Evolutionary conservation across 2,329 filamentous ascomycete species (phyloP).

Genomic region (Venturia nashicola): DNA sequence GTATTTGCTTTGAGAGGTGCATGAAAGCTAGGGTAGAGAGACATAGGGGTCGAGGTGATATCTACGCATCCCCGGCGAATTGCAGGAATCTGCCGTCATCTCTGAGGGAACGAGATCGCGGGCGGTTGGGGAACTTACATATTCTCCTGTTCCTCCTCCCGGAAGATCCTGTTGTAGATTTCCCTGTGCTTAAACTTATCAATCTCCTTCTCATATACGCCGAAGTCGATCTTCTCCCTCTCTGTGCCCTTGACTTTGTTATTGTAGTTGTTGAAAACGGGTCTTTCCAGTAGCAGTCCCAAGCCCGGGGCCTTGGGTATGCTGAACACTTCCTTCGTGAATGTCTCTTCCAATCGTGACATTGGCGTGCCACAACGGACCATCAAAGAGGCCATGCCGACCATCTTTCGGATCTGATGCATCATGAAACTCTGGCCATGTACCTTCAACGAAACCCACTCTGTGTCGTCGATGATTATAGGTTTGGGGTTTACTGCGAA

Average conservation of each 20-base stretch:
- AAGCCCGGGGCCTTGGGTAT: constrained; percentile 91
- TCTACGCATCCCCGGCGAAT: neutral
- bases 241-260: constrained; percentile 52
- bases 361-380: constrained; percentile 72
- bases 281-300: constrained; percentile 76
- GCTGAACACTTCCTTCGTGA: constrained; percentile 54
- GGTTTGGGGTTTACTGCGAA: constrained; percentile 50
- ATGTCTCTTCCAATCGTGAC: constrained; percentile 60
- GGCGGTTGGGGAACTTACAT: constrained; percentile 46
- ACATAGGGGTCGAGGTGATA: neutral
- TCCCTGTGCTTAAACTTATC: constrained; percentile 80
- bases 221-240: constrained; percentile 64
- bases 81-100: neutral
- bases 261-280: constrained; percentile 88
- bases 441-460: constrained; percentile 92
- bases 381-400: constrained; percentile 76
- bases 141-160: constrained; percentile 76
- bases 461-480: constrained; percentile 77
- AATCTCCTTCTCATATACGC: constrained; percentile 64
- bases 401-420: constrained; percentile 99
- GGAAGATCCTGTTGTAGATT: constrained; percentile 87
- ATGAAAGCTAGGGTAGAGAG: neutral
- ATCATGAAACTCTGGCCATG: constrained; percentile 99
- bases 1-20: neutral
- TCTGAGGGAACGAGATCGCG: constrained; percentile 1